Evolutionary conservation across 768 basidiomycete genomes (phyloP).

Genomic region (Hortiboletus campestris): DNA sequence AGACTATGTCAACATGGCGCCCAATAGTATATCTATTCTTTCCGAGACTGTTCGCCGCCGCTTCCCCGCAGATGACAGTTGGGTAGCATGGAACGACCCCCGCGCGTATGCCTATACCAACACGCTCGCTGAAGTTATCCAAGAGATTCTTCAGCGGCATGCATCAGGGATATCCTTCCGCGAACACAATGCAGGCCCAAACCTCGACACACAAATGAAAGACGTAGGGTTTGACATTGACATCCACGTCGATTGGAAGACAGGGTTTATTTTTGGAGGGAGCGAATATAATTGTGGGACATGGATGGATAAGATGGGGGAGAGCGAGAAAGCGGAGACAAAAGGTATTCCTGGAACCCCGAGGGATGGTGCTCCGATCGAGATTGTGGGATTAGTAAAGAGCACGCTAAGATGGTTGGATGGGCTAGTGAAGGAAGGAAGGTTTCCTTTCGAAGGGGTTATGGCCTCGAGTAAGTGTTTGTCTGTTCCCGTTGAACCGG

Average conservation of each 20-base stretch:
- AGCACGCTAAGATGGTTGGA: slow-evolving; percentile 91
- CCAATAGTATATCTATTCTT: slow-evolving; percentile 79
- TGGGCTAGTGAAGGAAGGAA: slow-evolving; percentile 56
- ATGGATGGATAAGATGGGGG: slow-evolving; percentile 99
- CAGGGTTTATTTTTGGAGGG: slow-evolving; percentile 87
- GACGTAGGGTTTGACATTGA: slow-evolving; percentile 91
- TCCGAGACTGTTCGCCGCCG: slow-evolving; percentile 84
- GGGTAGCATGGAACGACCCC: slow-evolving; percentile 89
- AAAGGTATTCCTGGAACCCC: slow-evolving; percentile 97
- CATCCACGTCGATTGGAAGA: slow-evolving; percentile 94
- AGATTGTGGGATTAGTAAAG: slow-evolving; percentile 92
- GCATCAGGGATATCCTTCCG: slow-evolving; percentile 90
- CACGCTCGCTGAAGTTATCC: slow-evolving; percentile 91
- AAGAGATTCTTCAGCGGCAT: slow-evolving; percentile 94
- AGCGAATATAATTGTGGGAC: slow-evolving; percentile 86
- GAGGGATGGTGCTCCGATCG: slow-evolving; percentile 92
- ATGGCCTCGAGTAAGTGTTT: slow-evolving; percentile 64
- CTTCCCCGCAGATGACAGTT: slow-evolving; percentile 91
- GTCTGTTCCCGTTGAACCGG: background rate
- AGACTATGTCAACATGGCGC: slow-evolving; percentile 82
- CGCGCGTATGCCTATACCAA: slow-evolving; percentile 79
- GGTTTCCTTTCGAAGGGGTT: slow-evolving; percentile 92
- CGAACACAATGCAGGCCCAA: slow-evolving; percentile 94
- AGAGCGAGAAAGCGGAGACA: slow-evolving; percentile 85
- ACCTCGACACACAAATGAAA: slow-evolving; percentile 97